Evolutionary conservation across 2,329 filamentous ascomycete species (phyloP), one percentile per base, ranked within the genome.

Genomic region (Fusarium transvaalense): DNA sequence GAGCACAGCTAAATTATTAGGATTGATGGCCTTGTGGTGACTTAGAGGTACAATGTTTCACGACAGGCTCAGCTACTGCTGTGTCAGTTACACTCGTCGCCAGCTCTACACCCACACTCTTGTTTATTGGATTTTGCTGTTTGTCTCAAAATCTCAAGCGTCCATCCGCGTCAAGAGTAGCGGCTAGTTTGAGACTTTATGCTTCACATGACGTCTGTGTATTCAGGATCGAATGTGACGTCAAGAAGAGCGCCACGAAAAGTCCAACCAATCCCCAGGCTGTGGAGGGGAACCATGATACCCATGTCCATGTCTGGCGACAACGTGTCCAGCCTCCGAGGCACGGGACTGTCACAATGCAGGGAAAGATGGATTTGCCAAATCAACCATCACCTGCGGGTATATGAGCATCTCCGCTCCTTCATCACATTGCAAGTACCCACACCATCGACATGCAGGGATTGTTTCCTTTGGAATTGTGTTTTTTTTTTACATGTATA

Each of bases 201-300:
- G 51, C 56, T 69, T 66, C 38, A 59, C 68, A 74, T 74, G 72
- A 74, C 72, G 72, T 74, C 64, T 70, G 54, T 60, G 50, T 67
- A 62, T 54, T 55, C 42, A 55, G 39, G 41, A 60, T 52, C 56
- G 37, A 19, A 52, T 32, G 45, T 74, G 72, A 75, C 75, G 75
- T 76, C 75, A 70, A 72, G 69, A 61, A 73, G 66, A 66, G 65
- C 58, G 64, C 71, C 73, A 76, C 74, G 61, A 64, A 37, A 71
- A 66, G 74, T 76, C 68, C 73, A 63, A 63, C 71, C 74, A 70
- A 75, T 75, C 75, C 75, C 42, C 66, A 71, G 57, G 66, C 65
- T 75, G 66, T 73, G 74, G 69, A 73, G 47, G 55, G 63, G 13
- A 52, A 29, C 56, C 48, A 56, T n/a, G n/a, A n/a, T 57, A 43